Evolutionary conservation across 345 rosid genomes (phyloP).

Genomic region (Eutrema yunnanense): DNA sequence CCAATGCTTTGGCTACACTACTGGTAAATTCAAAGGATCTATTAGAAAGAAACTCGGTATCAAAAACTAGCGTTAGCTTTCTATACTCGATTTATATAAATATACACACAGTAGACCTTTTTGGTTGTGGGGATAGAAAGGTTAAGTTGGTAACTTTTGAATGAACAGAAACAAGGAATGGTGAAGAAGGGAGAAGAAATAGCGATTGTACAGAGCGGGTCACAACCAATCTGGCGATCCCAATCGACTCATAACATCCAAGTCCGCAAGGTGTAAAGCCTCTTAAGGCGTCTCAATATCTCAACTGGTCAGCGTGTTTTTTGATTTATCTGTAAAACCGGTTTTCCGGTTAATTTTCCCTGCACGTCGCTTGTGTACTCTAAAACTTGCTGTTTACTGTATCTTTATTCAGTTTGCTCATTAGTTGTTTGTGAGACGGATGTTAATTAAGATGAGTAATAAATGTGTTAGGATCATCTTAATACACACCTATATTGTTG

Average conservation of each 20-base stretch:
- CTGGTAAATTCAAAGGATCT: conserved; percentile 39
- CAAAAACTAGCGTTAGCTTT: not conserved
- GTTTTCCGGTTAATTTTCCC: conserved; percentile 1
- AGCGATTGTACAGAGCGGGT: conserved; percentile 88
- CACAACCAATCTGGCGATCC: conserved; percentile 92
- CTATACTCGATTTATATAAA: not conserved
- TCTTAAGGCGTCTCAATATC: conserved; percentile 15
- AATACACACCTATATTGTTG: not conserved
- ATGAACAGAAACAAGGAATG: conserved; percentile 84
- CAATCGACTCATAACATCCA: conserved; percentile 95
- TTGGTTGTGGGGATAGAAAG: not conserved
- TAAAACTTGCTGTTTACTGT: conserved; percentile 14
- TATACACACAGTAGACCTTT: not conserved
- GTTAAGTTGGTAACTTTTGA: conserved; percentile 2
- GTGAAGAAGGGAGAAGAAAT: conserved; percentile 93
- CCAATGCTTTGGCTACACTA: conserved; percentile 61
- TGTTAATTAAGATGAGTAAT: conserved; percentile 6
- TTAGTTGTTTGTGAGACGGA: conserved; percentile 3
- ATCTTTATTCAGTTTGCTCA: conserved; percentile 12
- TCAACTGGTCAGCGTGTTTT: not conserved
- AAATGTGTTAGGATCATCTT: not conserved
- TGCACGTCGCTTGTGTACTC: conserved; percentile 6
- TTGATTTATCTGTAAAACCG: not conserved
- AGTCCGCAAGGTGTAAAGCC: conserved; percentile 70
- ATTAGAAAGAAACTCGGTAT: not conserved